Conservation (phyloP, 169 alveolate genomes). For the Eimeria praecox region DNA sequence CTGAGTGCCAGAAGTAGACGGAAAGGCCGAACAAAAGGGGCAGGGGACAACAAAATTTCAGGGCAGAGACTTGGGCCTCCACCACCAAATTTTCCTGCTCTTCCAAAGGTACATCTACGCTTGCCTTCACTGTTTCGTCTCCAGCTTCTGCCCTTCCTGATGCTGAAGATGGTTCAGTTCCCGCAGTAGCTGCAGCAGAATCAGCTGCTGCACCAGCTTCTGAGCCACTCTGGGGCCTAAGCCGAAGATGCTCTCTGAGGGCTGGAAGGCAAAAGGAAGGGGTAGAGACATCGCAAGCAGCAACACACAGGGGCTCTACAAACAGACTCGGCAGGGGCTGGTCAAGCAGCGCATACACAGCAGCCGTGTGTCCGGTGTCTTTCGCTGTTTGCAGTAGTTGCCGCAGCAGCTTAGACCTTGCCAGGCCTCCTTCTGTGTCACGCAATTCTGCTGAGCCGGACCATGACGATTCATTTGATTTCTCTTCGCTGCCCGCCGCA, state of each 20-base stretch:
- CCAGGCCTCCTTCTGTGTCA: constrained; percentile 53
- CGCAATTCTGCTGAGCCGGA: constrained; percentile 5
- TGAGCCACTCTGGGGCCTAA: neutral
- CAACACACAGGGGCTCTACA: constrained; percentile 72
- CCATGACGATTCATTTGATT: neutral
- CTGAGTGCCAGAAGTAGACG: constrained; percentile 70
- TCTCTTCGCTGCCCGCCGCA: neutral
- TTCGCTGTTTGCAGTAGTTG: constrained; percentile 70
- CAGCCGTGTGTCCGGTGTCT: constrained; percentile 68
- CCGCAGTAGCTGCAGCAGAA: neutral
- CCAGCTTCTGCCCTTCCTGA: neutral
- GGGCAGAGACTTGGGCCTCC: constrained; percentile 60
- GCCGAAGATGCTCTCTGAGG: constrained; percentile 45
- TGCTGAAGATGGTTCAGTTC: constrained; percentile 14
- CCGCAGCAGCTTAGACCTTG: constrained; percentile 72
- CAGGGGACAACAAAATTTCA: constrained; percentile 41
- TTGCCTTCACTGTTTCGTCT: neutral
- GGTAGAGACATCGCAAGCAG: constrained; percentile 65
- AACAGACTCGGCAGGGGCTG: constrained; percentile 73
- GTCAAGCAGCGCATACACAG: constrained; percentile 73
- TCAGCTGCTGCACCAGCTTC: neutral
- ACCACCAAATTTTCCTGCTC: constrained; percentile 26
- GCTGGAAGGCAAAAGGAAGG: constrained; percentile 61
- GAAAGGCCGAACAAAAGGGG: constrained; percentile 53
- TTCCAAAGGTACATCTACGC: neutral